Conservation (phyloP, 2,329 filamentous ascomycete species). For the Talaromyces albobiverticillius region DNA sequence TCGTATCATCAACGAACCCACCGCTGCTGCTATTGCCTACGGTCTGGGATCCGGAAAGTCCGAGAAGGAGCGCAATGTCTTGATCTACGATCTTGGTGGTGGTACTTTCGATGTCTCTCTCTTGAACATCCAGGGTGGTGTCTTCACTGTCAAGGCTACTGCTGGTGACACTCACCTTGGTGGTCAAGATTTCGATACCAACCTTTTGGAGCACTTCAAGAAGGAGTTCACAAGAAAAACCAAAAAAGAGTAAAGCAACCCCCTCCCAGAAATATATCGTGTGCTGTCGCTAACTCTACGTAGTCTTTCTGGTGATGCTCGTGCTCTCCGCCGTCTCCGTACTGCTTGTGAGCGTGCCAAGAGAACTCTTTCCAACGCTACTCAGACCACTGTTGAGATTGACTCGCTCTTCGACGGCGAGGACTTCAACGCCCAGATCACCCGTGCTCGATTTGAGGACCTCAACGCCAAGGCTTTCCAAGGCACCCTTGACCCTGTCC, state of each 20-base stretch:
- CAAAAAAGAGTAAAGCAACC: slow-evolving; percentile 38
- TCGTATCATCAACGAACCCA: slow-evolving; percentile 99
- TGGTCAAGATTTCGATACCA: slow-evolving; percentile 95
- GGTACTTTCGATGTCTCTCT: slow-evolving; percentile 99
- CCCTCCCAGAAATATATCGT: no score
- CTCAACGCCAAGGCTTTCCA: slow-evolving; percentile 94
- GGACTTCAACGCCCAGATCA: slow-evolving; percentile 96
- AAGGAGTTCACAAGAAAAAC: slow-evolving; percentile 86
- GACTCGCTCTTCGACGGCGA: slow-evolving; percentile 98
- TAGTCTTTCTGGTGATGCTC: slow-evolving; percentile 73
- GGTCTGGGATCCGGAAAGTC: slow-evolving; percentile 94
- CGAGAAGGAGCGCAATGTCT: slow-evolving; percentile 96
- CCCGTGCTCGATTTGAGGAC: slow-evolving; percentile 98
- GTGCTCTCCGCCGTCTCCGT: slow-evolving; percentile 91
- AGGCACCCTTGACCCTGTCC: slow-evolving; percentile 90
- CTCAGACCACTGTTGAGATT: slow-evolving; percentile 96
- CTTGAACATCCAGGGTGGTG: slow-evolving; percentile 97
- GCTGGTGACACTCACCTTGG: slow-evolving; percentile 96
- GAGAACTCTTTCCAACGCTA: slow-evolving; percentile 95
- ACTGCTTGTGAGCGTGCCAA: slow-evolving; percentile 99
- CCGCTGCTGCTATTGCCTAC: slow-evolving; percentile 96
- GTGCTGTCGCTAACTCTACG: neutral
- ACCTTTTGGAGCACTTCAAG: slow-evolving; percentile 93
- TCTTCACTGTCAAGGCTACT: slow-evolving; percentile 98
- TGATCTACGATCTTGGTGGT: slow-evolving; percentile 99